Base-by-base conservation (phyloP, 1,139 yeast species). In the Geotrichum fermentans region DNA sequence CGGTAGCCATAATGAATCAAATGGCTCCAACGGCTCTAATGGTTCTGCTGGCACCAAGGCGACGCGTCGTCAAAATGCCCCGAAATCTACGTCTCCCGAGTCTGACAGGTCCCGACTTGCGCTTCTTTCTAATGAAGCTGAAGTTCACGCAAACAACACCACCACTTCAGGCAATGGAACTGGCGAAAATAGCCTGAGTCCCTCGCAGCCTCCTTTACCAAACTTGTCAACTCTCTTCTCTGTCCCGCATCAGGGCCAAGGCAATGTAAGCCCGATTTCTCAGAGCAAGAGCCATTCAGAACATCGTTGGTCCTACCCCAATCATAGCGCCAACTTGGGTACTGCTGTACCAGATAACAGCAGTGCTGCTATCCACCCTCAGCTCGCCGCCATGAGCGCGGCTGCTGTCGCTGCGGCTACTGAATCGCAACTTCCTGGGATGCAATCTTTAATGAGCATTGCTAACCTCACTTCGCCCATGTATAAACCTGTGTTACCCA, bases 291-390 rank as follows among this genome's bases (percentile, higher is more conserved):
- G 24, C 34, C 39, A 35, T 5, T 20, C 24, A 14, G 14, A 35
- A 13, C 24, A 35, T 14, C 7, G 39, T 4, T 35, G 39, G 39
- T 14, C 39, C 10, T 35, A 35, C 22, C 24, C 7, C 10, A 17
- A 35, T 5, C 39, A 35, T 10, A 24, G 8, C 28, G 28, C 28
- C 6, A n/a, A n/a, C n/a, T n/a, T n/a, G n/a, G n/a, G n/a, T n/a
- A n/a, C n/a, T n/a, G 28, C 28, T 6, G 28, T 10, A 6, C 6
- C 10, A 10, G 28, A 18, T 21, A 33, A 16, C 20, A 14, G 34
- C 34, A 30, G n/a, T 6, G 6, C 36, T 13, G 48, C 48, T 6
- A 41, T 45, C 21, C 38, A 41, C 21, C 45, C 45, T 2, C 36
- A 38, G 6, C 24, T 41, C 4, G 45, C 45, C 10, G 45, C 49